These are phyloP conservation scores for Beauveria asiatica DNA, from an alignment of 2,329 filamentous ascomycete species.

Conservation along the genomic window DNA sequence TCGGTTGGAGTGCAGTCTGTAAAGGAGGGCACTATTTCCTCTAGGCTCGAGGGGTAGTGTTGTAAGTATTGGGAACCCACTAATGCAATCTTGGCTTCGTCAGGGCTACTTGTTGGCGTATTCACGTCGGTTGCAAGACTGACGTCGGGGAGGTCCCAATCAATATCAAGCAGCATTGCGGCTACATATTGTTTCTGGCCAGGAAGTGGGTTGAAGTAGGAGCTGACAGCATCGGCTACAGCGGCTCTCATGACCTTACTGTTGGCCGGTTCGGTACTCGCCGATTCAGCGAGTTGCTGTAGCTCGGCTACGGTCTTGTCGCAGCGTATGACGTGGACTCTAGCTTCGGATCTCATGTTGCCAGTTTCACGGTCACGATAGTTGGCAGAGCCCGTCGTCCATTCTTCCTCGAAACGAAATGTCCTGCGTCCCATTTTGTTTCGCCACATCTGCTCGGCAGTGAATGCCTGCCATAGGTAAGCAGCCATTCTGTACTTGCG, in stretches of 20 bases:
- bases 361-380: constrained; percentile 61
- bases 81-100: constrained; percentile 72
- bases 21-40: constrained; percentile 84
- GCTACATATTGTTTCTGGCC: constrained; percentile 87
- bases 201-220: constrained; percentile 63
- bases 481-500: constrained; percentile 91
- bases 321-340: constrained; percentile 74
- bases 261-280: constrained; percentile 63
- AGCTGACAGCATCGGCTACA: constrained; percentile 66
- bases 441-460: constrained; percentile 89
- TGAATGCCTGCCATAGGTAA: constrained; percentile 96
- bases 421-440: constrained; percentile 77
- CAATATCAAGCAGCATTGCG: constrained; percentile 75
- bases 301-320: constrained; percentile 82
- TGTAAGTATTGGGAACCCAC: constrained; percentile 91
- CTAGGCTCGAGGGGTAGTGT: constrained; percentile 80
- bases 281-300: constrained; percentile 65
- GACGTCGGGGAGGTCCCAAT: constrained; percentile 71
- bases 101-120: constrained; percentile 66
- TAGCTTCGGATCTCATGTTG: constrained; percentile 82
- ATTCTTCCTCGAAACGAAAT: constrained; percentile 92
- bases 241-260: constrained; percentile 69
- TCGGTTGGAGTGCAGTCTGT: constrained; percentile 87
- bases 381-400: constrained; percentile 76
- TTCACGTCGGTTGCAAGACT: constrained; percentile 79